Conservation (phyloP, 495 filamentous ascomycete genomes). For the Clohesyomyces aquaticus region DNA sequence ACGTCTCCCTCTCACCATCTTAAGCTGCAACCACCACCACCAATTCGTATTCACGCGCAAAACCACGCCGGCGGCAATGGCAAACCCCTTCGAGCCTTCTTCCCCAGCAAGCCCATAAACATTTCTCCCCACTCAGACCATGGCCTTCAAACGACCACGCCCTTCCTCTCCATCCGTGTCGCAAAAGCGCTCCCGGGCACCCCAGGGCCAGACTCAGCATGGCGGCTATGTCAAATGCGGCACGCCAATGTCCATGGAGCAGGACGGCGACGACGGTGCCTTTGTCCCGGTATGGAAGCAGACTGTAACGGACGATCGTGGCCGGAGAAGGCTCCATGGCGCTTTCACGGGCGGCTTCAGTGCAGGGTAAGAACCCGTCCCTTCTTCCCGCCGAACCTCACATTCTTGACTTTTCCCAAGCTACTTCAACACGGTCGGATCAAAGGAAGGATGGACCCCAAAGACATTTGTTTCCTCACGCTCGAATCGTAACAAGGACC, state of each 20-base stretch:
- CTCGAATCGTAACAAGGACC: constrained; percentile 73
- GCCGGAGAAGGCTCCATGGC: constrained; percentile 88
- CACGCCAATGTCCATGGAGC: constrained; percentile 78
- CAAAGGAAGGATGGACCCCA: constrained; percentile 97
- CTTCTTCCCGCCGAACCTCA: background rate
- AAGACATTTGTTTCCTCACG: constrained; percentile 91
- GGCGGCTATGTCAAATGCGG: constrained; percentile 53
- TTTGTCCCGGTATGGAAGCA: constrained; percentile 97
- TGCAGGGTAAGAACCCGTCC: constrained; percentile 69
- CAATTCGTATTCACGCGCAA: too few species aligned
- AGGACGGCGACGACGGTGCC: constrained; percentile 86
- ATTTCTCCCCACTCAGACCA: constrained; percentile 5
- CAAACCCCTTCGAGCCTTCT: too few species aligned
- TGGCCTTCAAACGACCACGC: constrained; percentile 78
- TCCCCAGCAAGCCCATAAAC: background rate
- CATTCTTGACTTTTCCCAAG: constrained; percentile 51
- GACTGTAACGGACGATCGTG: constrained; percentile 91
- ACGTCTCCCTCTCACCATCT: too few species aligned
- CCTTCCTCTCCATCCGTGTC: constrained; percentile 63
- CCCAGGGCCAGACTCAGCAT: too few species aligned
- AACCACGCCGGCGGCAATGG: too few species aligned
- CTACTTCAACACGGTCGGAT: constrained; percentile 97
- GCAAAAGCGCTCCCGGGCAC: constrained; percentile 44
- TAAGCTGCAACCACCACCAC: too few species aligned
- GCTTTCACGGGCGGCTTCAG: constrained; percentile 97